Evolutionary conservation across 495 filamentous ascomycete genomes (phyloP).

Genomic region (Terfezia boudieri): DNA sequence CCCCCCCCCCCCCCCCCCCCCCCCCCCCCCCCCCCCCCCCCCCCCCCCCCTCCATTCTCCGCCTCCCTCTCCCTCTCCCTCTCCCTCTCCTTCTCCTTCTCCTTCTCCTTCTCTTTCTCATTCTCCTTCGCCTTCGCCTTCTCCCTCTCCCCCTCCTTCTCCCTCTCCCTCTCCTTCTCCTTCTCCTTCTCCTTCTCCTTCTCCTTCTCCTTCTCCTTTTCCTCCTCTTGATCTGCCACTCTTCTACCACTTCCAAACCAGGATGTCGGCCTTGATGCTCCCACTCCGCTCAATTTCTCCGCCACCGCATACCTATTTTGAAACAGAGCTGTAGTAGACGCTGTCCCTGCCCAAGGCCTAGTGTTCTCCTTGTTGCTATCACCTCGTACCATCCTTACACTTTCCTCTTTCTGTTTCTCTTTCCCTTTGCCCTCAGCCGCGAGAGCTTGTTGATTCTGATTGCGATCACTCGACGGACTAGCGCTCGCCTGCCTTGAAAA

Average conservation of each 20-base stretch:
- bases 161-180: conserved; percentile 50
- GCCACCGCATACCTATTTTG: background rate
- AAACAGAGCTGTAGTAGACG: background rate
- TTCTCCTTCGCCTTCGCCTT: conserved; percentile 31
- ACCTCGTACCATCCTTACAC: background rate
- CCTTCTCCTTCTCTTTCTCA: conserved; percentile 41
- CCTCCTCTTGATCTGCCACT: background rate
- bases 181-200: conserved; percentile 68
- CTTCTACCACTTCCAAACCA: background rate
- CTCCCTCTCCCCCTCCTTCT: conserved; percentile 28
- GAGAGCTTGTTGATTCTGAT: too few relatives aligned
- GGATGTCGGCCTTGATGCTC: background rate
- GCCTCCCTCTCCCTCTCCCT: conserved; percentile 45
- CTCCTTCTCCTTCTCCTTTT: conserved; percentile 19
- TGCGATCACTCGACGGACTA: background rate
- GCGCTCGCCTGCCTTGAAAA: background rate
- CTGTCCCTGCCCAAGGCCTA: background rate
- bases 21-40: background rate
- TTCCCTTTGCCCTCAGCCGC: background rate
- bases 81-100: conserved; percentile 61
- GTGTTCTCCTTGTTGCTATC: background rate
- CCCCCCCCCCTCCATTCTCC: conserved; percentile 10
- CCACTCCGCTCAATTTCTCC: background rate
- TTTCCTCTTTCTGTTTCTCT: background rate
- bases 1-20: conserved; percentile 53